These are phyloP conservation scores for Calamus simplicifolius DNA, from an alignment of 176 grass and related monocot species.

Conservation along the genomic window DNA sequence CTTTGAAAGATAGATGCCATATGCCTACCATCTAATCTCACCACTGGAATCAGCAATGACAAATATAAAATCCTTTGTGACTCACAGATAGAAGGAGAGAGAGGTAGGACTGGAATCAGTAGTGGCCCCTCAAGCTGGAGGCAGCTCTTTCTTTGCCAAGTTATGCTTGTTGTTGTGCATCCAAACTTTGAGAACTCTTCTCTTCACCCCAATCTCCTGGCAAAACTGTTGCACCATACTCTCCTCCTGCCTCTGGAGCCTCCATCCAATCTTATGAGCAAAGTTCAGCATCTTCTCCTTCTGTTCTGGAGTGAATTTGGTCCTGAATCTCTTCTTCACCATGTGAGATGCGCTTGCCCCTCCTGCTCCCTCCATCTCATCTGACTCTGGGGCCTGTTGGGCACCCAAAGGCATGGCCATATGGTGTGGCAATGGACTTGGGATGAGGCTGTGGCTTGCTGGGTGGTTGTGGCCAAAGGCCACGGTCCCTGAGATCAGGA, in stretches of 20 bases:
- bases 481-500: not conserved
- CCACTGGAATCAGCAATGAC: no score
- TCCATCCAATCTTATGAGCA: not conserved
- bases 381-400: not conserved
- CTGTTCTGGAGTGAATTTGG: constrained; percentile 6
- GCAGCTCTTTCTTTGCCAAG: constrained; percentile 1
- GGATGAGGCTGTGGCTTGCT: constrained; percentile 1
- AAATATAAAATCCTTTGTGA: no score
- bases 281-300: constrained; percentile 8
- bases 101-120: no score
- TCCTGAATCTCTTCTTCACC: not conserved
- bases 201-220: no score
- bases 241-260: not conserved
- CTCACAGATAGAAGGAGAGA: no score
- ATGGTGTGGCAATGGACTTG: not conserved
- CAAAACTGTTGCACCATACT: not conserved
- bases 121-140: not conserved
- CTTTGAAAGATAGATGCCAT: no score
- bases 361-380: constrained; percentile 1
- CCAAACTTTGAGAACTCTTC: not conserved
- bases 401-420: constrained; percentile 11
- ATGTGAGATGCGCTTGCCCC: not conserved
- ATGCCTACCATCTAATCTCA: no score
- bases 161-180: not conserved
- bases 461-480: constrained; percentile 3